phyloP scores from a whole-genome alignment of 2,329 filamentous ascomycete genomes.

The Xylaria sp. region DNA sequence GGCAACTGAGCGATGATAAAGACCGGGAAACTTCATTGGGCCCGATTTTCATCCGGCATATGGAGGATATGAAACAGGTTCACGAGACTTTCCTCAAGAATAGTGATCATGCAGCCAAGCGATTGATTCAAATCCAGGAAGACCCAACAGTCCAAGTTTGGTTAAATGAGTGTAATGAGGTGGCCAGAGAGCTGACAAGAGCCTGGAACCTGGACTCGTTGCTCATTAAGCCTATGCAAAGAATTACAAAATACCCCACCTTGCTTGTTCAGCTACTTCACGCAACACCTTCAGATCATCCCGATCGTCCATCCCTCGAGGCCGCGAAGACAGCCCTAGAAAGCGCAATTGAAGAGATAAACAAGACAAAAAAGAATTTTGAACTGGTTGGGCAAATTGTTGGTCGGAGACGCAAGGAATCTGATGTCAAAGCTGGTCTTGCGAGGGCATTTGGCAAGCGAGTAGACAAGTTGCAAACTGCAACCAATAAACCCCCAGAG shows the following conservation, averaged over 20 bases:
- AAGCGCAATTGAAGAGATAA: slow-evolving; percentile 83
- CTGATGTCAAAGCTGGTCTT: slow-evolving; percentile 83
- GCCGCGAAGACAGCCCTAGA: slow-evolving; percentile 65
- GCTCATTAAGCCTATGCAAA: slow-evolving; percentile 96
- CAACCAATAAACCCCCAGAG: slow-evolving; percentile 70
- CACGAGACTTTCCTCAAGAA: slow-evolving; percentile 72
- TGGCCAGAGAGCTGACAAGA: slow-evolving; percentile 88
- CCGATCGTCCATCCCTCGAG: slow-evolving; percentile 75
- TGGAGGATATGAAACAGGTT: slow-evolving; percentile 68
- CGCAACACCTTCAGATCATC: slow-evolving; percentile 82
- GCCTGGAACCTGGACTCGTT: slow-evolving; percentile 96
- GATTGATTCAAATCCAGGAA: slow-evolving; percentile 70
- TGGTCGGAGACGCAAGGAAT: slow-evolving; percentile 84
- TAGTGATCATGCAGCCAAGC: slow-evolving; percentile 70
- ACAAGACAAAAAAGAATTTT: slow-evolving; percentile 94
- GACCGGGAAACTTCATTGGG: slow-evolving; percentile 65
- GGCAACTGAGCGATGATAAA: slow-evolving; percentile 61
- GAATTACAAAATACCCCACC: slow-evolving; percentile 92
- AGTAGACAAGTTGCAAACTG: slow-evolving; percentile 82
- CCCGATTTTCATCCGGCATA: slow-evolving; percentile 64
- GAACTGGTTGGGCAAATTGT: slow-evolving; percentile 93
- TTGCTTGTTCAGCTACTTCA: slow-evolving; percentile 83
- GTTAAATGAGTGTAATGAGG: slow-evolving; percentile 92
- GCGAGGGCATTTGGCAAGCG: slow-evolving; percentile 91
- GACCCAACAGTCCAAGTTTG: slow-evolving; percentile 78